These are phyloP conservation scores for Aspergillus mulundensis DNA, from an alignment of 495 filamentous ascomycete species.

Conservation along the genomic window DNA sequence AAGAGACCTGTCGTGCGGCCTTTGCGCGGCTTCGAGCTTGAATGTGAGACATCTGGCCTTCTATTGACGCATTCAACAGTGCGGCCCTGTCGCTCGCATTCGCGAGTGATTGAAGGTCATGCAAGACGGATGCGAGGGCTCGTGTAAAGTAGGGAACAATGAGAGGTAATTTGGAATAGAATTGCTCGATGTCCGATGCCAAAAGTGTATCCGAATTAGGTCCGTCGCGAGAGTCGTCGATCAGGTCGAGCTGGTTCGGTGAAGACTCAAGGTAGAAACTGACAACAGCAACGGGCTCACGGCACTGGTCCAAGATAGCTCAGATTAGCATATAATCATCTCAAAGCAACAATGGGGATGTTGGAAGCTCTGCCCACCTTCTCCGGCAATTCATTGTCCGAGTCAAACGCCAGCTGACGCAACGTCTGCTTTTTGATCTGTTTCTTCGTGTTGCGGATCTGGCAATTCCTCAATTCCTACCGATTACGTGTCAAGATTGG, in stretches of 20 bases:
- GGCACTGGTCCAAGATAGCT: conserved; percentile 22
- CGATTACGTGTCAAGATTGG: background rate
- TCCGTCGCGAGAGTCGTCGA: conserved; percentile 14
- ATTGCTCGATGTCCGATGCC: conserved; percentile 32
- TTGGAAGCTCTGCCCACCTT: conserved; percentile 22
- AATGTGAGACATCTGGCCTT: conserved; percentile 19
- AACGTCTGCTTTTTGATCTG: conserved; percentile 35
- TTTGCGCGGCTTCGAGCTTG: conserved; percentile 26
- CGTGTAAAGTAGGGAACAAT: conserved; percentile 27
- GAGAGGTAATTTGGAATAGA: conserved; percentile 32
- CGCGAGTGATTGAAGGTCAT: conserved; percentile 29
- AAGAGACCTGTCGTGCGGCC: conserved; percentile 20
- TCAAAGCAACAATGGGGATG: background rate
- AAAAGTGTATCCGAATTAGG: conserved; percentile 32
- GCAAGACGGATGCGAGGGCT: conserved; percentile 21
- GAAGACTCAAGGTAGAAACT: conserved; percentile 38
- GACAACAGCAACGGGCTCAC: conserved; percentile 35
- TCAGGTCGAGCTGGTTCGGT: conserved; percentile 20
- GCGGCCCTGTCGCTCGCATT: conserved; percentile 15
- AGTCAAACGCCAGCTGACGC: conserved; percentile 31
- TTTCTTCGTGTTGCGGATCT: conserved; percentile 31
- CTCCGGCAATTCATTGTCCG: conserved; percentile 30
- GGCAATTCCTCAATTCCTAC: conserved; percentile 39
- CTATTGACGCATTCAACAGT: background rate
- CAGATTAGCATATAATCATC: background rate